Base-by-base conservation (phyloP, 2,329 filamentous ascomycete species). In the Myotisia sp. region DNA sequence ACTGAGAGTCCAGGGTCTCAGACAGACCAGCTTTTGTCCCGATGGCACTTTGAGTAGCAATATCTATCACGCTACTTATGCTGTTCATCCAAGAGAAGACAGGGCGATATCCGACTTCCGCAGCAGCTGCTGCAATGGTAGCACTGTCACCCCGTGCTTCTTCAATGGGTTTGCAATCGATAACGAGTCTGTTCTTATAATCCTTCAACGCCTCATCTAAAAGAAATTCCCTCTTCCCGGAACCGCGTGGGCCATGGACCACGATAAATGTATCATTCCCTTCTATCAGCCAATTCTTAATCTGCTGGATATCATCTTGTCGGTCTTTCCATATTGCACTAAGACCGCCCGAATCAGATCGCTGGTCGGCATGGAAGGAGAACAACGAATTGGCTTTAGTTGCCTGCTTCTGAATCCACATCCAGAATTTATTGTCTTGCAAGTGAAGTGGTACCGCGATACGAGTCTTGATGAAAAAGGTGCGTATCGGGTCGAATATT, bases 61-160 rank as follows among this genome's bases (percentile, higher is more conserved):
- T 70, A 47, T 95, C 90, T 43, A 93, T 67, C 59, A 94, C 73
- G 53, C 85, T 92, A 58, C 82, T 92, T 44, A 95, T 74, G 49
- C 76, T 93, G 56, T 95, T 94, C 60, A 92, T 80, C 82, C 86
- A 95, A 0, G 83, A 92, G 54, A 98, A 98, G 0, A 98, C 75
- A 0, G 90, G 90, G 6, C 81, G 70, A 52, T 94, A 95, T 6
- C 90, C 87, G 31, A 95, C 86, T 43, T 86, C 74, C 1, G 66
- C 62, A 1, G 87, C 90, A 4, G 90, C 76, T 26, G 79, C 76
- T 40, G 74, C 74, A 47, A 98, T 93, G 0, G 82, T 93, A 2
- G 76, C 74, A 5, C 77, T 76, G 50, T 98, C 90, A 4, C 90
- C 86, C 36, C 81, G 74, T 1, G 87, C 85, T 55, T 95, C 87